A percentile compares a stretch with the other conserved stretches of the same genome.
Evolutionary conservation across 192 early-diverging fungal genomes (phyloP).

Genomic region (Tieghemiomyces parasiticus): DNA sequence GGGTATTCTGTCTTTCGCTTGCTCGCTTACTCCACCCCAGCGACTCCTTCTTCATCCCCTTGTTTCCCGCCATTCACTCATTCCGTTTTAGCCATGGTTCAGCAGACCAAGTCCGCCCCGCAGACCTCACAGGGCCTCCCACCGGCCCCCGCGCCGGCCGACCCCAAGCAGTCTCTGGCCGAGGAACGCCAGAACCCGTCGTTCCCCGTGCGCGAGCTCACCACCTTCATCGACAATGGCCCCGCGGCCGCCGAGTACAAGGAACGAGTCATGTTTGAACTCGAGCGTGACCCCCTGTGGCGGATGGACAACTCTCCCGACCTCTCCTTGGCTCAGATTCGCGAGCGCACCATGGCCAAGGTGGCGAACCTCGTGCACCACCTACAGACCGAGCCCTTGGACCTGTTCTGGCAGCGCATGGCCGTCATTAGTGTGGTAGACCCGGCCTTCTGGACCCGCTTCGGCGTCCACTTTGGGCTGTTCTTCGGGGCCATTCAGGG

Average conservation of each 20-base stretch:
- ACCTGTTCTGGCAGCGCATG: slow-evolving; percentile 59
- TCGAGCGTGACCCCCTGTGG: slow-evolving; percentile 75
- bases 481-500: slow-evolving; percentile 79
- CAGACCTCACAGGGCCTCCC: not conserved
- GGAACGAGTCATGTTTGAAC: slow-evolving; percentile 69
- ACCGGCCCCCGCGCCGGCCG: not conserved
- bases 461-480: slow-evolving; percentile 81
- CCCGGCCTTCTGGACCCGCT: slow-evolving; percentile 80
- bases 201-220: slow-evolving; percentile 65
- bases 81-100: no score
- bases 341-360: slow-evolving; percentile 78
- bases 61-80: no score
- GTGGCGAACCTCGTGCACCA: slow-evolving; percentile 50
- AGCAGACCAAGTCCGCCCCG: no score
- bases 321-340: slow-evolving; percentile 54
- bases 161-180: slow-evolving; percentile 33
- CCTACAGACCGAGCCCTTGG: slow-evolving; percentile 52
- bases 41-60: no score
- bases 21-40: no score
- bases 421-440: slow-evolving; percentile 66
- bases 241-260: slow-evolving; percentile 40
- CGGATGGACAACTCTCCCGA: slow-evolving; percentile 66
- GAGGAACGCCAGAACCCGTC: slow-evolving; percentile 59
- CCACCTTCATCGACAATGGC: slow-evolving; percentile 73
- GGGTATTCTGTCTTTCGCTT: no score